These are phyloP conservation scores for Microascus cirrosus DNA, from an alignment of 2,329 filamentous ascomycete species.

Conservation along the genomic window DNA sequence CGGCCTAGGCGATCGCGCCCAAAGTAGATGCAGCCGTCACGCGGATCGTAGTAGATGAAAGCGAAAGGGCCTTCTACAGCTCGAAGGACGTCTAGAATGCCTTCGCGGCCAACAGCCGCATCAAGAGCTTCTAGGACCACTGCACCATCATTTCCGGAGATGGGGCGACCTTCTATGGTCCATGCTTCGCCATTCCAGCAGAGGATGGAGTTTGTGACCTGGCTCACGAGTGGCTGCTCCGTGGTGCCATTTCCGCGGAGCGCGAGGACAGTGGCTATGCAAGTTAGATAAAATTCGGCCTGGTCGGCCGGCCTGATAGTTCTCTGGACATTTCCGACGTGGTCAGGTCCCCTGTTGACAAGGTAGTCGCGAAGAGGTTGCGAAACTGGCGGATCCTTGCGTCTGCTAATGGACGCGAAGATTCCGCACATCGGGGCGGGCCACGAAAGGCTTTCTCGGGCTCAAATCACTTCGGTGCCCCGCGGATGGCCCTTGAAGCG, in stretches of 20 bases:
- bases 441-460: background rate
- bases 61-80: constrained; percentile 75
- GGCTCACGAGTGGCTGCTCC: constrained; percentile 59
- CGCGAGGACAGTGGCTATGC: constrained; percentile 80
- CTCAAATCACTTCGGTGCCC: background rate
- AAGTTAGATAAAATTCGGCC: constrained; percentile 36
- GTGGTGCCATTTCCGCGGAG: constrained; percentile 66
- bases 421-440: constrained; percentile 8
- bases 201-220: constrained; percentile 46
- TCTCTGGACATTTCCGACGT: constrained; percentile 32
- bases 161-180: constrained; percentile 47
- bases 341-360: constrained; percentile 48
- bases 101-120: constrained; percentile 14
- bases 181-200: constrained; percentile 99
- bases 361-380: constrained; percentile 28
- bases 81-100: constrained; percentile 41
- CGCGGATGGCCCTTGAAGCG: background rate
- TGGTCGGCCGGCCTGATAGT: constrained; percentile 12
- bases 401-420: constrained; percentile 5
- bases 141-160: constrained; percentile 72
- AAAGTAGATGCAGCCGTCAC: constrained; percentile 56
- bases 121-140: constrained; percentile 50
- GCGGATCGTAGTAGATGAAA: constrained; percentile 66
- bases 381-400: background rate
- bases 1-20: constrained; percentile 81